Percentiles rank a stretch among this genome's conserved stretches.
phyloP scores from a whole-genome alignment of 495 filamentous ascomycete genomes.

The Lophiostoma macrostomum region DNA sequence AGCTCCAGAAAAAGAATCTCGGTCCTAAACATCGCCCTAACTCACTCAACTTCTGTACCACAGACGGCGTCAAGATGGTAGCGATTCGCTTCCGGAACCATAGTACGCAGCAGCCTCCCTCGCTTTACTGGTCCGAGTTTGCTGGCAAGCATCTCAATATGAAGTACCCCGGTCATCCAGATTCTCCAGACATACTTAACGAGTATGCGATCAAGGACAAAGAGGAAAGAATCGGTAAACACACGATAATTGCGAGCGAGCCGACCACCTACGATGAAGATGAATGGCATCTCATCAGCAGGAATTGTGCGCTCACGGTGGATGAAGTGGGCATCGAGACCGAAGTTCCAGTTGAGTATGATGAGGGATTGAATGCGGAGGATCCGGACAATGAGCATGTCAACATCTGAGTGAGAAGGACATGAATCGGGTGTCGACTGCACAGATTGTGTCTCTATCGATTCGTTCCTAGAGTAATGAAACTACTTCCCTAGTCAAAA shows the following conservation, averaged over 20 bases:
- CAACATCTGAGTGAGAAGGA: too few relatives aligned
- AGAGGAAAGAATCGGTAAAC: slow-evolving; percentile 44
- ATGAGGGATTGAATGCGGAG: slow-evolving; percentile 25
- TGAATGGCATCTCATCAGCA: slow-evolving; percentile 49
- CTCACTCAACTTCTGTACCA: slow-evolving; percentile 33
- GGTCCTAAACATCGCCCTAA: slow-evolving; percentile 37
- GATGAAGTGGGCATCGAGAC: slow-evolving; percentile 34
- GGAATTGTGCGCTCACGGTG: slow-evolving; percentile 41
- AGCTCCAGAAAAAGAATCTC: slow-evolving; percentile 41
- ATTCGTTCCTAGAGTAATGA: too few relatives aligned
- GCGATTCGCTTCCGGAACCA: slow-evolving; percentile 50
- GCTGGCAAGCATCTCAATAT: slow-evolving; percentile 49
- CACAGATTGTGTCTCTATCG: too few relatives aligned
- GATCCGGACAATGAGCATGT: slow-evolving; percentile 18
- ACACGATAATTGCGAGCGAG: slow-evolving; percentile 52
- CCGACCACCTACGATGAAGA: slow-evolving; percentile 48
- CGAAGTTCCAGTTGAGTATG: slow-evolving; percentile 28
- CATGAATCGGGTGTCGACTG: too few relatives aligned
- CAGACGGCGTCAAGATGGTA: slow-evolving; percentile 40
- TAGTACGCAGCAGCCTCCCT: slow-evolving; percentile 47
- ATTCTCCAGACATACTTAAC: slow-evolving; percentile 38
- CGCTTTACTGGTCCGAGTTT: slow-evolving; percentile 47
- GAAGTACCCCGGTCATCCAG: slow-evolving; percentile 47
- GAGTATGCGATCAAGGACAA: slow-evolving; percentile 31
- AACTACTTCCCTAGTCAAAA: too few relatives aligned